A percentile compares a stretch with the other conserved stretches of the same genome.
Evolutionary conservation across 306 rosid species (phyloP).

Genomic region (Cicer cuneatum): DNA sequence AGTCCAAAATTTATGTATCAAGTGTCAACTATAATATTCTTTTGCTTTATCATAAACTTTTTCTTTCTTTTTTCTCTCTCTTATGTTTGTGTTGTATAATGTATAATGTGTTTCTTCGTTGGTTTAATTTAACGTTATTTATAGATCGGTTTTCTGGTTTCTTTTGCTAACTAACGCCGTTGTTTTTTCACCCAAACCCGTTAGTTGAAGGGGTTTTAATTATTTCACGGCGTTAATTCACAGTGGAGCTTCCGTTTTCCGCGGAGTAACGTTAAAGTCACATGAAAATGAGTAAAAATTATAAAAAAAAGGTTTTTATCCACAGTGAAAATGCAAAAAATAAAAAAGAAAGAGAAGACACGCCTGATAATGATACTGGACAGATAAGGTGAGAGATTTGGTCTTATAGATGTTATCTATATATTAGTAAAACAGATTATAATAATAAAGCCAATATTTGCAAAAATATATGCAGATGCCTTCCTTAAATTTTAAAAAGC

Average conservation of each 20-base stretch:
- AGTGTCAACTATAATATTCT: slow-evolving; percentile 48
- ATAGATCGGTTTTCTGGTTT: slow-evolving; percentile 49
- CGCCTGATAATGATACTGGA: too few relatives aligned
- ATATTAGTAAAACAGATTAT: too few relatives aligned
- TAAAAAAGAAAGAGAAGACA: not conserved
- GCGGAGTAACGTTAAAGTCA: slow-evolving; percentile 35
- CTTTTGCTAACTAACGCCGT: slow-evolving; percentile 43
- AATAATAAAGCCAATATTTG: too few relatives aligned
- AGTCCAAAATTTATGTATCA: slow-evolving; percentile 46
- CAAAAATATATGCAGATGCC: too few relatives aligned
- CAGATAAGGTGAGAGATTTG: too few relatives aligned
- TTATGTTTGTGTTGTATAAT: not conserved
- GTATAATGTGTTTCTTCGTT: slow-evolving; percentile 14
- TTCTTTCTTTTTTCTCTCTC: not conserved
- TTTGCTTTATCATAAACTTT: slow-evolving; percentile 44
- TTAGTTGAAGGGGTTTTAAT: not conserved
- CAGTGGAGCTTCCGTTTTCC: slow-evolving; percentile 9
- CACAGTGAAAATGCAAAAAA: not conserved
- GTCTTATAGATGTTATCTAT: too few relatives aligned
- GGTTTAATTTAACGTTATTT: slow-evolving; percentile 54
- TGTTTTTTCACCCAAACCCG: not conserved
- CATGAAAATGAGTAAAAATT: slow-evolving; percentile 1
- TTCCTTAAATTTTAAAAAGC: too few relatives aligned
- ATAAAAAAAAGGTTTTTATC: not conserved
- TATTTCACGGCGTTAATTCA: slow-evolving; percentile 47